Conservation (phyloP, 78 protist species). For the Dictyostelium intermedium region DNA sequence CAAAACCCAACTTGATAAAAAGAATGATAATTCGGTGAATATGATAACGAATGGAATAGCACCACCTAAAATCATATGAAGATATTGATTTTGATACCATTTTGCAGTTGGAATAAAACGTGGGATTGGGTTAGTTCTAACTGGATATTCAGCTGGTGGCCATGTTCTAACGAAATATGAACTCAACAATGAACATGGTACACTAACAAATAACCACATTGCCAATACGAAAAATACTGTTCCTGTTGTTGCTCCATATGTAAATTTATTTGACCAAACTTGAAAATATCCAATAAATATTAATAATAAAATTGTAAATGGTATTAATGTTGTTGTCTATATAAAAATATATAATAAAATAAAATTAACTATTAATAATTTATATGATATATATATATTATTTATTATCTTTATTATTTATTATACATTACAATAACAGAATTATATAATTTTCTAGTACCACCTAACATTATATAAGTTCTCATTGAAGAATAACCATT, state of each 20-base stretch:
- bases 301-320: slow-evolving; percentile 12
- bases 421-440: neutral
- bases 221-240: slow-evolving; percentile 15
- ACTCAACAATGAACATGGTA: slow-evolving; percentile 34
- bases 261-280: slow-evolving; percentile 28
- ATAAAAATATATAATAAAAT: neutral
- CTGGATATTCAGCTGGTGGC: slow-evolving; percentile 81
- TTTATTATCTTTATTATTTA: neutral
- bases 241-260: slow-evolving; percentile 15
- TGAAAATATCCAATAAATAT: slow-evolving; percentile 25
- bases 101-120: slow-evolving; percentile 36
- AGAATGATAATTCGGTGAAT: neutral
- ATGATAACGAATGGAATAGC: slow-evolving; percentile 28
- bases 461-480: slow-evolving; percentile 68
- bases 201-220: slow-evolving; percentile 42
- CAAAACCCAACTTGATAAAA: neutral
- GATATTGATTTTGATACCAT: slow-evolving; percentile 31
- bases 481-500: slow-evolving; percentile 72
- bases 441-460: slow-evolving; percentile 55
- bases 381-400: neutral
- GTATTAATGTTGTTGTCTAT: slow-evolving; percentile 29
- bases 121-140: slow-evolving; percentile 46
- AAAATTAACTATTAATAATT: neutral
- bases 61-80: slow-evolving; percentile 6
- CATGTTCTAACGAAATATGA: slow-evolving; percentile 65